Conservation (phyloP, 2,329 filamentous ascomycete genomes). For the Aspergillus udagawae region DNA sequence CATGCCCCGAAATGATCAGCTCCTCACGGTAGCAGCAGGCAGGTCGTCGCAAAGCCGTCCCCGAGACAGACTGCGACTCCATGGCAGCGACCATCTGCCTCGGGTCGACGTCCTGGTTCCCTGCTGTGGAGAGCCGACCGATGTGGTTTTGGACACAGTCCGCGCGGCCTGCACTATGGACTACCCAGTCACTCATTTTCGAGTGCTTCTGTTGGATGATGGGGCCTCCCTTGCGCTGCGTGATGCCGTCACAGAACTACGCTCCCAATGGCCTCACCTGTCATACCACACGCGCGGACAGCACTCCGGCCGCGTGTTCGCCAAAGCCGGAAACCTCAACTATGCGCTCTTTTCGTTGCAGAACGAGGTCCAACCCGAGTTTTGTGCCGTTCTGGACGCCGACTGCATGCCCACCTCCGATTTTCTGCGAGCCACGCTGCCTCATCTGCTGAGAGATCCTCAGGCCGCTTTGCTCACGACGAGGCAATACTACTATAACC, state of each 20-base stretch:
- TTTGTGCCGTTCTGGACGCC: constrained; percentile 31
- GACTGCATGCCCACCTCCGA: constrained; percentile 34
- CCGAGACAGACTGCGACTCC: constrained; percentile 21
- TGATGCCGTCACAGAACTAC: constrained; percentile 36
- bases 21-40: constrained; percentile 18
- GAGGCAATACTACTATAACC: constrained; percentile 33
- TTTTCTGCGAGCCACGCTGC: constrained; percentile 34
- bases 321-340: constrained; percentile 38
- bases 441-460: constrained; percentile 28
- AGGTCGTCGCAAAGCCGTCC: constrained; percentile 2
- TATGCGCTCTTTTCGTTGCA: constrained; percentile 27
- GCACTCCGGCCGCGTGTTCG: constrained; percentile 25
- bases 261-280: constrained; percentile 45
- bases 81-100: constrained; percentile 45
- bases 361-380: constrained; percentile 22
- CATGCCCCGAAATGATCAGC: constrained; percentile 20
- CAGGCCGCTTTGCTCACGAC: constrained; percentile 29
- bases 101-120: constrained; percentile 55
- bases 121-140: constrained; percentile 55
- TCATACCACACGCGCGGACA: constrained; percentile 53
- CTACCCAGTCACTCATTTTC: constrained; percentile 51
- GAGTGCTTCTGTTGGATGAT: constrained; percentile 56
- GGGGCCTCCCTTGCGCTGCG: constrained; percentile 44
- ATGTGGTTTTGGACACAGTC: constrained; percentile 55
- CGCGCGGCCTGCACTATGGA: constrained; percentile 53